A percentile compares a stretch with the other conserved stretches of the same genome.
These are phyloP conservation scores for Boletus fagicola DNA, from an alignment of 768 basidiomycete genomes.

Conservation along the genomic window DNA sequence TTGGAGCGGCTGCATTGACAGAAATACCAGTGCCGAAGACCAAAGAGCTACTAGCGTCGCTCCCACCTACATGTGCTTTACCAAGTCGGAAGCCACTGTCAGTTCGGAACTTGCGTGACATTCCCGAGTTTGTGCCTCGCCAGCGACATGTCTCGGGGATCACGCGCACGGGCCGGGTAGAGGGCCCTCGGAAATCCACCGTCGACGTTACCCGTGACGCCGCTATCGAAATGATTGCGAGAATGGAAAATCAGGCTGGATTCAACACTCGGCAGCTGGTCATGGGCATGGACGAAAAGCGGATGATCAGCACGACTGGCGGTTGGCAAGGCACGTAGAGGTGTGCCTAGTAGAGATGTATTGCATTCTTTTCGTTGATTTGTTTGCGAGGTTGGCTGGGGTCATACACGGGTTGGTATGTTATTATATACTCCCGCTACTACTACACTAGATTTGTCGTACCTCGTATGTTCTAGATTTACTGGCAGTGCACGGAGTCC, in stretches of 20 bases:
- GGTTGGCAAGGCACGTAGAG: slow-evolving; percentile 6
- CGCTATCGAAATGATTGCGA: slow-evolving; percentile 22
- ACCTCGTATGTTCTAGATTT: neutral
- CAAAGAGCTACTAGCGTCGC: neutral
- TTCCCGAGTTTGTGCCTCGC: slow-evolving; percentile 30
- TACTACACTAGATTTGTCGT: slow-evolving; percentile 12
- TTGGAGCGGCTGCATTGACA: neutral
- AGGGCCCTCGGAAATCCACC: neutral
- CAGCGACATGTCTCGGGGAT: slow-evolving; percentile 7
- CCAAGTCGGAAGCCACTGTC: slow-evolving; percentile 2
- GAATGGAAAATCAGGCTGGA: slow-evolving; percentile 21
- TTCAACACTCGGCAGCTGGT: slow-evolving; percentile 6
- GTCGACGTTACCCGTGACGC: slow-evolving; percentile 13
- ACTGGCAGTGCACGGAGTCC: neutral
- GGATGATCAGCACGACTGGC: neutral
- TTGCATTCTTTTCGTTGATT: slow-evolving; percentile 16
- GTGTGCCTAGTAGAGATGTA: neutral
- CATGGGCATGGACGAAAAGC: slow-evolving; percentile 2
- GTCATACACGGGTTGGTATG: neutral
- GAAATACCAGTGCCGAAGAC: neutral
- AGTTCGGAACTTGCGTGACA: slow-evolving; percentile 13
- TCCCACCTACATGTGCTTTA: neutral
- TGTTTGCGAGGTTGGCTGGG: slow-evolving; percentile 7
- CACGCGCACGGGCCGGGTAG: neutral
- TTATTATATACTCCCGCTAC: neutral